A percentile compares a stretch with the other conserved stretches of the same genome.
These are phyloP conservation scores for Pichia inconspicua DNA, from an alignment of 1,139 yeast genomes.

Conservation along the genomic window DNA sequence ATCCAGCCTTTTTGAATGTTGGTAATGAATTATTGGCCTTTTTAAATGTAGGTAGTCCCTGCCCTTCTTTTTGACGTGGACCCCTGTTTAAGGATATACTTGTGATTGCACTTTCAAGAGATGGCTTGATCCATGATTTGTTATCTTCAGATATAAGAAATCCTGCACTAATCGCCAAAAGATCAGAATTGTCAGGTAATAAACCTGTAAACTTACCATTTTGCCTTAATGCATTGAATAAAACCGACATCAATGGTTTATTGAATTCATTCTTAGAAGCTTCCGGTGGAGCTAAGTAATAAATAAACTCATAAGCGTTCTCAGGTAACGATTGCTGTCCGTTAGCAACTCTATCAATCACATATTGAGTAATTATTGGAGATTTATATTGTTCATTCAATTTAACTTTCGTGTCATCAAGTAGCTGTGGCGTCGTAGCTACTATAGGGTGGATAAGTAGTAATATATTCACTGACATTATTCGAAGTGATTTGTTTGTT, in stretches of 20 bases:
- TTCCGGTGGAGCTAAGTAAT: constrained; percentile 53
- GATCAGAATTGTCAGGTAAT: constrained; percentile 41
- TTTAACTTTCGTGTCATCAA: constrained; percentile 33
- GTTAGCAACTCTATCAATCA: constrained; percentile 62
- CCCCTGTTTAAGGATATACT: constrained; percentile 20
- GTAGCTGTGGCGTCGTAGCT: constrained; percentile 50
- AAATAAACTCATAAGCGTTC: constrained; percentile 40
- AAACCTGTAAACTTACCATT: constrained; percentile 50
- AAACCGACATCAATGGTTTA: constrained; percentile 33
- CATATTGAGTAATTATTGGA: constrained; percentile 45
- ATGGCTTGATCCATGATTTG: constrained; percentile 40
- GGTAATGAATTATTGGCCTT: constrained; percentile 5
- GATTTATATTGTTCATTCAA: constrained; percentile 21
- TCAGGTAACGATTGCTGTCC: constrained; percentile 42
- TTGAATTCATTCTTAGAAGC: constrained; percentile 37
- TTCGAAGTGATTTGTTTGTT: neutral
- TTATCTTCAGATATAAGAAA: constrained; percentile 40
- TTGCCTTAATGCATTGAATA: constrained; percentile 36
- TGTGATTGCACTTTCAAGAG: constrained; percentile 3
- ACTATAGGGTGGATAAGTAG: constrained; percentile 66
- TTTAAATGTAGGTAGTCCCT: neutral
- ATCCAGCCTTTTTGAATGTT: constrained; percentile 26
- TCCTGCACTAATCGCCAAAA: constrained; percentile 60
- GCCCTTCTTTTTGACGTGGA: neutral
- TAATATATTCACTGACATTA: constrained; percentile 23